Conservation (phyloP, 257 asterid genomes). For the Solanum neorickii region DNA sequence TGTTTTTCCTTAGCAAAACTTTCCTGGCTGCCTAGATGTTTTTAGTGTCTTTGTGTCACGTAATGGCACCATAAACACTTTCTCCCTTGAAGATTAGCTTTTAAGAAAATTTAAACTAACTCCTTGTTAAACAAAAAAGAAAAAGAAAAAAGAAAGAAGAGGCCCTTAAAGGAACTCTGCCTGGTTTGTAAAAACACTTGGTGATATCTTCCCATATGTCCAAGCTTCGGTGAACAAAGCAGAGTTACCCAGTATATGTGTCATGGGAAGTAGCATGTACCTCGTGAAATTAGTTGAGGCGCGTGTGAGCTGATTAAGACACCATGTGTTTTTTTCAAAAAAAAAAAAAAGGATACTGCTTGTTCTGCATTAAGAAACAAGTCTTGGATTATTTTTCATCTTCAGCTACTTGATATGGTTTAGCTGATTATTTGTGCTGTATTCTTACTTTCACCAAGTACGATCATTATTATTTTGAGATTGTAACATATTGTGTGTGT, state of each 20-base stretch:
- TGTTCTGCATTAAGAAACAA: background rate
- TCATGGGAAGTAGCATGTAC: background rate
- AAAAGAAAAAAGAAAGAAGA: background rate
- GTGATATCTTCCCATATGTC: background rate
- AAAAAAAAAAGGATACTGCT: background rate
- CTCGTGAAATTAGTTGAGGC: background rate
- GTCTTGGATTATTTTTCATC: background rate
- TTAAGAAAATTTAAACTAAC: background rate
- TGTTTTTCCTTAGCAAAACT: background rate
- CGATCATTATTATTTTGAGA: background rate
- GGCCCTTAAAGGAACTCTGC: background rate
- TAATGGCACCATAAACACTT: background rate
- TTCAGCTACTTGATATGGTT: background rate
- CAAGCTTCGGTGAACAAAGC: background rate
- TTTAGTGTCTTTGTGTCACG: background rate
- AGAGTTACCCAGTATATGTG: background rate
- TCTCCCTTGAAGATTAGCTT: background rate
- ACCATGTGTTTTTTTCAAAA: background rate
- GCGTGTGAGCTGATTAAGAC: background rate
- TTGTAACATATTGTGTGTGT: background rate
- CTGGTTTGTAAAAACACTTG: background rate
- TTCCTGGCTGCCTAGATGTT: background rate
- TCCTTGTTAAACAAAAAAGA: background rate
- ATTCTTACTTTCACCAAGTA: background rate
- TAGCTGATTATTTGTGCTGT: background rate